A percentile compares a stretch with the other conserved stretches of the same genome.
Evolutionary conservation across 176 grass and related monocot genomes (phyloP).

Genomic region (Aegilops longissima): DNA sequence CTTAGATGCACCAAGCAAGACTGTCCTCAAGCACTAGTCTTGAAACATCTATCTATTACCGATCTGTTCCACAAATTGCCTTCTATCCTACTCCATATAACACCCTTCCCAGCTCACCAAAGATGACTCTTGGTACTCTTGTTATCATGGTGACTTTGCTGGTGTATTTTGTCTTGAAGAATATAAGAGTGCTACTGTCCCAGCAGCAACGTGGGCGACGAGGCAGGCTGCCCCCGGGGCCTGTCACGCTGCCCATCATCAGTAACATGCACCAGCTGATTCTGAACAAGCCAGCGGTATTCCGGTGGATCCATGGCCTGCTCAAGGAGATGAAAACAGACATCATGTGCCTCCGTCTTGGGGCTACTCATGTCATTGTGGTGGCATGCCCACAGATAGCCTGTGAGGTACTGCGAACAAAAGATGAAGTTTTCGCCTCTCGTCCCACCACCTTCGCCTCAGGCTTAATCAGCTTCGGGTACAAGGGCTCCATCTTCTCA

Average conservation of each 20-base stretch:
- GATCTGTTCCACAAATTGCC: neutral
- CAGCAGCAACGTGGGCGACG: neutral
- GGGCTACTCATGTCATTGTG: neutral
- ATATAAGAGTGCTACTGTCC: neutral
- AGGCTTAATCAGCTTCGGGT: neutral
- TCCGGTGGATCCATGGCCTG: neutral
- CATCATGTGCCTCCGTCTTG: neutral
- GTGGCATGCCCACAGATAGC: neutral
- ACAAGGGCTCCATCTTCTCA: neutral
- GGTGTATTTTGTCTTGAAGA: neutral
- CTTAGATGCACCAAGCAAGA: neutral
- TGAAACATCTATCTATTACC: neutral
- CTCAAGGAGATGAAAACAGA: neutral
- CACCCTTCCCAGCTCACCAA: neutral
- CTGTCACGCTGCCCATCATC: neutral
- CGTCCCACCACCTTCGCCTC: neutral
- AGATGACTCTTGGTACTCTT: neutral
- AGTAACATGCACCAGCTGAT: conserved; percentile 1
- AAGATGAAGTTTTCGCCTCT: neutral
- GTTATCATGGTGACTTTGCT: neutral
- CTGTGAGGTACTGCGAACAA: neutral
- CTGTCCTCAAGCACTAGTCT: neutral
- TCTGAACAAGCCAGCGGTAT: neutral
- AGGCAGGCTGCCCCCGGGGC: neutral
- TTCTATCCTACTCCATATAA: neutral